These are phyloP conservation scores for Nephelium lappaceum DNA, from an alignment of 345 rosid genomes.

Conservation along the genomic window DNA sequence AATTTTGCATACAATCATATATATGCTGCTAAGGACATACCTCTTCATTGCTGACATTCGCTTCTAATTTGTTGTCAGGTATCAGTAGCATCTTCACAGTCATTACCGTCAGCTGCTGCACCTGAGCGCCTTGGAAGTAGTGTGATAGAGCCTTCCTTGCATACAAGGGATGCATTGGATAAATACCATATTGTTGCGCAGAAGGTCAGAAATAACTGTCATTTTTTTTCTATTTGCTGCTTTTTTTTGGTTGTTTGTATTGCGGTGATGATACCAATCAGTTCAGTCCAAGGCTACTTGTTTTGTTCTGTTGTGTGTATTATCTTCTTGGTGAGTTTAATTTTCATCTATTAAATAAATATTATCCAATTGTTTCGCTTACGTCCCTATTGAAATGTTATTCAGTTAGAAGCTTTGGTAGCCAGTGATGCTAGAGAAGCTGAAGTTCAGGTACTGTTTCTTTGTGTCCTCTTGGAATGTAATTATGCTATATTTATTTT, in stretches of 20 bases:
- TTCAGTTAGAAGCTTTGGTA: conserved; percentile 84
- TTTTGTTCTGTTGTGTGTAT: no score
- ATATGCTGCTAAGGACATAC: background rate
- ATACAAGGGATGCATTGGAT: conserved; percentile 92
- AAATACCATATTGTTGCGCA: conserved; percentile 80
- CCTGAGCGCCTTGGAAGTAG: conserved; percentile 64
- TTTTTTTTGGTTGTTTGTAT: no score
- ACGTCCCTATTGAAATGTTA: conserved; percentile 26
- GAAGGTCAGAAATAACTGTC: conserved; percentile 54
- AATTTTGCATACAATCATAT: conserved; percentile 7
- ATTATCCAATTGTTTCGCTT: conserved; percentile 22
- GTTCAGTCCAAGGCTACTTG: no score
- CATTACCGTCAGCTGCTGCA: conserved; percentile 50
- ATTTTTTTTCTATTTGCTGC: background rate
- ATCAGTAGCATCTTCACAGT: conserved; percentile 49
- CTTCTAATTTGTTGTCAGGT: conserved; percentile 40
- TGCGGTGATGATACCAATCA: no score
- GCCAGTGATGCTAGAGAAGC: conserved; percentile 69
- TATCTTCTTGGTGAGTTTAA: background rate
- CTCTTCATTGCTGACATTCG: conserved; percentile 16
- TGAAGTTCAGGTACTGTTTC: conserved; percentile 76
- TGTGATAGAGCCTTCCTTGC: conserved; percentile 64
- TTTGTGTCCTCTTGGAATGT: background rate
- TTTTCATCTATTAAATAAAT: conserved; percentile 2
- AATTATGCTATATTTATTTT: background rate